Percentiles rank a stretch among this genome's conserved stretches.
These are phyloP conservation scores for Hypoxylon sp. DNA, from an alignment of 2,329 filamentous ascomycete species.

Conservation along the genomic window DNA sequence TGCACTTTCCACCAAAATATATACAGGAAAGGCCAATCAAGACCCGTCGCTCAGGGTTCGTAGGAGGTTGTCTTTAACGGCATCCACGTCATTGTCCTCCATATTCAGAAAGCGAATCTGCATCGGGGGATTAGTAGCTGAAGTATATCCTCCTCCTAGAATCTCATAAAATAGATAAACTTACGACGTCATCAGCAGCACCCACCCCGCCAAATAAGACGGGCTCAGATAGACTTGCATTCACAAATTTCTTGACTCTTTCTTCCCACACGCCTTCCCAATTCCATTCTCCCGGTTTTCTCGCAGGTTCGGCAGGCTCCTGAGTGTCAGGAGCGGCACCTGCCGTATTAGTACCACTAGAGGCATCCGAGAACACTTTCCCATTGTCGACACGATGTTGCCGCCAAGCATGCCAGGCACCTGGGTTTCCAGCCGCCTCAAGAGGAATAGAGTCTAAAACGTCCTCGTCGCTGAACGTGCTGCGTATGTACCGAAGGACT, in stretches of 20 bases:
- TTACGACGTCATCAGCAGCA: conserved; percentile 79
- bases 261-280: conserved; percentile 99
- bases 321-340: conserved; percentile 44
- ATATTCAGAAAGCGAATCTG: conserved; percentile 78
- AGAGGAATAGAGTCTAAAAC: conserved; percentile 85
- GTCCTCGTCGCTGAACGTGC: conserved; percentile 82
- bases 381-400: conserved; percentile 72
- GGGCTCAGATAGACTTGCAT: conserved; percentile 82
- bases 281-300: conserved; percentile 89
- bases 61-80: conserved; percentile 71
- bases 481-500: conserved; percentile 84
- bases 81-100: conserved; percentile 71
- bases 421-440: conserved; percentile 87
- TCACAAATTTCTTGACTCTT: conserved; percentile 83
- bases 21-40: conserved; percentile 40
- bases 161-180: conserved; percentile 46
- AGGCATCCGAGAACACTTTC: conserved; percentile 55
- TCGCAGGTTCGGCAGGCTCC: conserved; percentile 49
- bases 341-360: conserved; percentile 23
- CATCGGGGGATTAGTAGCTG: conserved; percentile 23
- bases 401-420: conserved; percentile 95
- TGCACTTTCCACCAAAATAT: conserved; percentile 36
- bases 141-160: conserved; percentile 7
- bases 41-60: conserved; percentile 62
- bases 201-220: conserved; percentile 80